Evolutionary conservation across 345 rosid species (phyloP), one percentile per base, ranked within the genome.

Genomic region (Gossypium herbaceum): DNA sequence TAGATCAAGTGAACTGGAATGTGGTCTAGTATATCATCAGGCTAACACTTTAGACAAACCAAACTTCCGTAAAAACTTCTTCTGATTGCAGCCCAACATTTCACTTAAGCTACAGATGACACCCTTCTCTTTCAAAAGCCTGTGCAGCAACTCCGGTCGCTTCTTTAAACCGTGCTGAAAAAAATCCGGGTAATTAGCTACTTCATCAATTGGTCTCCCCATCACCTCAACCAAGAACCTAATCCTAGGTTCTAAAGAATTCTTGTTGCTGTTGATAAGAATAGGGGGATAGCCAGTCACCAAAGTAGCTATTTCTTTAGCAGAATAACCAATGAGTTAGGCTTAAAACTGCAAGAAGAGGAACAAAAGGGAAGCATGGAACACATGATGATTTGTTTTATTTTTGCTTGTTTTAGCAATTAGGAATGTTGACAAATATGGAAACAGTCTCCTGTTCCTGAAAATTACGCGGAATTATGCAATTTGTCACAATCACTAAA

Each of bases 111-210:
- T 88, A 84, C 89, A 91, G 24, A 69, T 80, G 82, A 88, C 59
- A 45, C 84, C 82, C 59, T 77, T 88, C 83, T 82, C 76, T 71
- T 81, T 87, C 78, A 91, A 83, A 75, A 88, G 77, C 72, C 81
- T 88, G 81, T 80, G 82, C 82, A 94, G 83, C 12, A 74, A 82
- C 76, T 89, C 92, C 3, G 88, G 50, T 64, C 81, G 85, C 85
- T 87, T 89, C 88, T 86, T 91, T 72, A 91, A 82, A 72, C 97
- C 90, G 80, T 85, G 87, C 57, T 88, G 88, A 74, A 91, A 91
- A 75, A 85, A 89, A 77, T 84, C 81, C 51, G 97, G 94, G 76
- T 82, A 89, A 65, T 77, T 57, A 70, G 81, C 91, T 72, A 73
- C 88, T 82, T 91, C 97, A 68, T 84, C 91, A 48, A 91, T 75